Evolutionary conservation across 164 flowering plant genomes (phyloP), one percentile per base, ranked within the genome.

Genomic region (Magnolia changhungtana): DNA sequence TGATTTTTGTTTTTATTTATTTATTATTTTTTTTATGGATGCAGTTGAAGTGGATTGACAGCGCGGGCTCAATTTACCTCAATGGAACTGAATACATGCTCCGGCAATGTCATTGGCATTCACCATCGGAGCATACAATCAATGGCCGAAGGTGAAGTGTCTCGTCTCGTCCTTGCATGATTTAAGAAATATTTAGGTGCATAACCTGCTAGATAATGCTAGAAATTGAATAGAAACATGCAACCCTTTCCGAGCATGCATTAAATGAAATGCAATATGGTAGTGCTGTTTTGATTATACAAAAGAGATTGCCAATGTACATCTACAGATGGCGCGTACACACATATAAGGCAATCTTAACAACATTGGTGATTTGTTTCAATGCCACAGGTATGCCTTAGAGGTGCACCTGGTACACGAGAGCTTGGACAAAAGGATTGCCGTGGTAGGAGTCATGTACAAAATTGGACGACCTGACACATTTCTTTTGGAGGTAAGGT

Each of bases 341-440:
- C 18, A 16, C 63, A 5, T 49, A 70, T n/a, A 8, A 18, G 21
- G 4, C 67, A 8, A 19, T 20, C 67, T 64, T 7, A 16, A 16
- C 67, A 8, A 59, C 63, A 19, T 59, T 8, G 11, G n/a, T 50
- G 45, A 19, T 14, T 37, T 27, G 78, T 37, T 37, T 37, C 45
- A 37, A 4, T 37, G 45, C 45, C 45, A 37, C 69, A 74, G 76
- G 59, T 50, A 13, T 55, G 85, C 76, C 49, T 65, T 88, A 27
- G 97, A 90, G 83, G n/a, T 82, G 67, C 94, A 92, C 78, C 50
- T 88, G 85, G 90, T 92, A 67, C 93, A 91, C 45, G 72, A 84
- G 49, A 88, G 80, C 80, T 4, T 50, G 0, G 77, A 72, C 7
- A 82, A 85, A 6, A 55, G 80, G 64, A 76, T 67, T 8, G 88